Conservation (phyloP, 352 stramenopile species). For the Aphanomyces euteiches region DNA sequence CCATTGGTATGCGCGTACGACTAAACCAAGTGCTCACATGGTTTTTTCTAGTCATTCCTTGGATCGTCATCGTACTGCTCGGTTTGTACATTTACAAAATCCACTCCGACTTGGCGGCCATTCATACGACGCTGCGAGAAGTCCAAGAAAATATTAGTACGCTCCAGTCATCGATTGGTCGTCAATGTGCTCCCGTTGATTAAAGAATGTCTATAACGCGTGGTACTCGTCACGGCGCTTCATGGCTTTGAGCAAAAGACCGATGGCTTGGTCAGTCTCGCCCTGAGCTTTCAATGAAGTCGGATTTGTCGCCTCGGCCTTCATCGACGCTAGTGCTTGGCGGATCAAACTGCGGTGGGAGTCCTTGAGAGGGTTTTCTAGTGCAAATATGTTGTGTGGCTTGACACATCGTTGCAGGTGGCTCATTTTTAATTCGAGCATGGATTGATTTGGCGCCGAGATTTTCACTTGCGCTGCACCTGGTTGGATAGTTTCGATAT, state of each 20-base stretch:
- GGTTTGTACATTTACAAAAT: constrained; percentile 14
- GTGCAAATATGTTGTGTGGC: constrained; percentile 6
- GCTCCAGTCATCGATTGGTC: too few relatives aligned
- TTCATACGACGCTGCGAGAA: neutral
- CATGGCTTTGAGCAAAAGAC: neutral
- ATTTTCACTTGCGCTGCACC: neutral
- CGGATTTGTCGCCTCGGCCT: neutral
- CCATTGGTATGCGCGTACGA: neutral
- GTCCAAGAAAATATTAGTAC: neutral
- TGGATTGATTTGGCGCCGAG: neutral
- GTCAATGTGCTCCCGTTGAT: too few relatives aligned
- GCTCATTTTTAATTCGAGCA: neutral
- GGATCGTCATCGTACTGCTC: constrained; percentile 19
- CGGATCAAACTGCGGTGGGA: neutral
- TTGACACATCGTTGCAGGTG: neutral
- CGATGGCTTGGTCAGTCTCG: neutral
- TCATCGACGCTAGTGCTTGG: neutral
- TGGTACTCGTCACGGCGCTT: neutral
- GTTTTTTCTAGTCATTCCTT: constrained; percentile 26
- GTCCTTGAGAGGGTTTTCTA: neutral
- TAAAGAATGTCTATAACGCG: neutral
- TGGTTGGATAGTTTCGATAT: neutral
- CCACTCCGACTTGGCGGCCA: neutral
- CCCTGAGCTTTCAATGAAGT: neutral
- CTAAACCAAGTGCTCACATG: neutral